Percentiles rank a stretch among this genome's conserved stretches.
Evolutionary conservation across 257 asterid species (phyloP).

Genomic region (Solanum chmielewskii): DNA sequence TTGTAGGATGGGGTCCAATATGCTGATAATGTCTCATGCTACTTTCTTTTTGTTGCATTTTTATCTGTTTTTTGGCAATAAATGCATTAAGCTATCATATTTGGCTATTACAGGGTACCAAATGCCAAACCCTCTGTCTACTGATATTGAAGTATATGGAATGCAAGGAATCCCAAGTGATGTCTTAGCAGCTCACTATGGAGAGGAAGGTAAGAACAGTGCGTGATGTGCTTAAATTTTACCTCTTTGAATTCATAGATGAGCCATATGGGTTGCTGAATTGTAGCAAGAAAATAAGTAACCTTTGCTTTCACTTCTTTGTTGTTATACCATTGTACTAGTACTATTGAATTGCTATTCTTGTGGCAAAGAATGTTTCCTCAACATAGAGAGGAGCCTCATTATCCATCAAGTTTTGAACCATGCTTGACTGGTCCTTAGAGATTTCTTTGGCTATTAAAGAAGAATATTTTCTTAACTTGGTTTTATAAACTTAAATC

Average conservation of each 20-base stretch:
- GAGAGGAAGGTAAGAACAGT: constrained; percentile 23
- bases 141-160: no score
- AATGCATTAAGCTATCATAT: no score
- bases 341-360: not conserved
- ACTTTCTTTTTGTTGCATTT: no score
- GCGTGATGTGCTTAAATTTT: not conserved
- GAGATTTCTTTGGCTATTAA: not conserved
- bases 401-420: not conserved
- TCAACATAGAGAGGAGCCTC: not conserved
- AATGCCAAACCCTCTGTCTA: no score
- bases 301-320: not conserved
- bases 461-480: not conserved
- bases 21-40: no score
- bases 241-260: not conserved
- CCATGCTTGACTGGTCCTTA: not conserved
- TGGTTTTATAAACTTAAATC: not conserved
- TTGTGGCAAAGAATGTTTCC: not conserved
- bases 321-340: not conserved
- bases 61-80: no score
- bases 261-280: not conserved
- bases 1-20: not conserved
- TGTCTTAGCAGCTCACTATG: no score
- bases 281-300: not conserved
- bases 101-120: no score
- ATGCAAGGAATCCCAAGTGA: no score